These are phyloP conservation scores for Pestalotiopsis sp. DNA, from an alignment of 2,329 filamentous ascomycete genomes.

Conservation along the genomic window DNA sequence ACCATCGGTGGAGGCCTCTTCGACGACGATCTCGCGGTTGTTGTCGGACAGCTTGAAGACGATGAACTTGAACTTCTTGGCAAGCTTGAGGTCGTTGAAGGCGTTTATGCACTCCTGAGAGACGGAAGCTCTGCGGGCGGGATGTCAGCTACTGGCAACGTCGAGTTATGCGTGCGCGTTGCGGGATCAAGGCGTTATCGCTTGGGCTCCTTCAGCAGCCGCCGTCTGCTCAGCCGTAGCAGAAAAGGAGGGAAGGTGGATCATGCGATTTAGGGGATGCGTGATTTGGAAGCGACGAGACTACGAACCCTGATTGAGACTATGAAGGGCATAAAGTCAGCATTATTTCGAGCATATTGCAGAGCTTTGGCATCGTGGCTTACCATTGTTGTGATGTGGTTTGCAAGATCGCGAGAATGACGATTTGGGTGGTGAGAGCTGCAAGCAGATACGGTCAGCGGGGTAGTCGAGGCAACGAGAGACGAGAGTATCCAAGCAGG, in stretches of 20 bases:
- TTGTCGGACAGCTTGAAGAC: constrained; percentile 86
- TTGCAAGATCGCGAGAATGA: constrained; percentile 20
- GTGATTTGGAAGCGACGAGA: constrained; percentile 15
- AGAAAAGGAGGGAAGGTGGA: background rate
- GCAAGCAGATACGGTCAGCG: constrained; percentile 26
- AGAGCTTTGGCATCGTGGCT: constrained; percentile 13
- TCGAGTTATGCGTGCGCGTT: background rate
- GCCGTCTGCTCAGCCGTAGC: background rate
- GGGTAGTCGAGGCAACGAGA: constrained; percentile 15
- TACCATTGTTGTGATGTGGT: constrained; percentile 30
- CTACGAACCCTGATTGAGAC: constrained; percentile 71
- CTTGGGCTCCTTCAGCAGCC: background rate
- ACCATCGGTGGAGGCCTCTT: constrained; percentile 66
- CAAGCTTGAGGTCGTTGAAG: constrained; percentile 84
- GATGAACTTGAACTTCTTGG: constrained; percentile 82
- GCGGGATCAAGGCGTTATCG: background rate
- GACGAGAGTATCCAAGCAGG: background rate
- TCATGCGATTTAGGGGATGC: background rate
- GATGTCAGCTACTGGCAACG: constrained; percentile 6
- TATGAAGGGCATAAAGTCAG: constrained; percentile 32
- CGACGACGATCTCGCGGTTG: constrained; percentile 80
- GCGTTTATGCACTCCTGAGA: constrained; percentile 68
- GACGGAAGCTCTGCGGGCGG: constrained; percentile 64
- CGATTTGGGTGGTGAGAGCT: constrained; percentile 23
- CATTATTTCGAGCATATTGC: background rate